Base-by-base conservation (phyloP, 768 basidiomycete species). In the Amanita phalloides region DNA sequence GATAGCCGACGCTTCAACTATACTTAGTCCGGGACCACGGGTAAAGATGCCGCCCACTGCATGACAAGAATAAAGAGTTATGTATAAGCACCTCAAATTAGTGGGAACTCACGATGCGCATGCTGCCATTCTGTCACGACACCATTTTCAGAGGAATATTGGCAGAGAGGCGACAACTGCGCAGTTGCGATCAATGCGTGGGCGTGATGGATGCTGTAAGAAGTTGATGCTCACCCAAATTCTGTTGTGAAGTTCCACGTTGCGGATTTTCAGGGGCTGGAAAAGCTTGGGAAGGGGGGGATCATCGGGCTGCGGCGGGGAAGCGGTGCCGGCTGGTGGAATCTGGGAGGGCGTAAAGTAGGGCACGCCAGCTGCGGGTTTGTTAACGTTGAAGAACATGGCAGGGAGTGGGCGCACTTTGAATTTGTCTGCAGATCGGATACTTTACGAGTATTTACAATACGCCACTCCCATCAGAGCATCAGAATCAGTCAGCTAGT, bases 1-100 rank as follows among this genome's bases (percentile, higher is more conserved):
- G n/a, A 86, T 76, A 7, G 79, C 78, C 0, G 81, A 78, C 1
- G 84, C 85, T 64, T 90, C 87, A 21, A 84, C 65, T 41, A 80
- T 69, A 50, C 81, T 72, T 1, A 79, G 66, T 0, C 80, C 83
- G 0, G 84, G 76, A 3, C 71, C 71, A 11, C 78, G 75, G 4
- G 69, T 72, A 45, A 76, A 59, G 47, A 81, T 77, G 2, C 76
- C 75, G 0, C 76, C 75, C 42, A 79, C 79, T 41, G 8, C 32
- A 25, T 35, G 41, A 26, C 26, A 25, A 52, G 49, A 20, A 20
- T 17, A 54, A 51, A 20, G 3, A 25, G 59, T 54, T 51, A 26
- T 62, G 61, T 53, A 45, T 61, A 59, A 48, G 41, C 6, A 59
- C 62, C 11, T 63, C 11, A 13, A 33, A 33, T 23, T 28, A 64